A percentile compares a stretch with the other conserved stretches of the same genome.
These are phyloP conservation scores for Diaporthe velutina DNA, from an alignment of 2,329 filamentous ascomycete genomes.

Conservation along the genomic window DNA sequence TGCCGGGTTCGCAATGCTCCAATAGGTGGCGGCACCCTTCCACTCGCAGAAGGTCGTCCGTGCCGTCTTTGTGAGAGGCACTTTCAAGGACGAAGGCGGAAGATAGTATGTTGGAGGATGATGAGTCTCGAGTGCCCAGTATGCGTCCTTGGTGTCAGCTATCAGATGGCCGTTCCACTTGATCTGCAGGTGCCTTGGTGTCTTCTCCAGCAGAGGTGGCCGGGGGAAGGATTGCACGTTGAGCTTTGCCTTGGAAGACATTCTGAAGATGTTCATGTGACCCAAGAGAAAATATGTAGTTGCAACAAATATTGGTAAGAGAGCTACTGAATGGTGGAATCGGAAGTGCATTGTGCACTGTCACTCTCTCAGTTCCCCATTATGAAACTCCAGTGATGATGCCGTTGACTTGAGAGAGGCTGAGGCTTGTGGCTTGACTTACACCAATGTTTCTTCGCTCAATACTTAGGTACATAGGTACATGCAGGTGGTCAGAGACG, in stretches of 20 bases:
- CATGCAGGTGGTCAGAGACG: background rate
- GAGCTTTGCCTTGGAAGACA: conserved; percentile 57
- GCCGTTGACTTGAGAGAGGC: conserved; percentile 28
- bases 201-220: conserved; percentile 68
- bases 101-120: conserved; percentile 76
- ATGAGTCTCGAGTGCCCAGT: conserved; percentile 73
- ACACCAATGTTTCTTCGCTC: background rate
- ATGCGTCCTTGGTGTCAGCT: conserved; percentile 70
- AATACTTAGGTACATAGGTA: background rate
- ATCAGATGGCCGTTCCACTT: conserved; percentile 67
- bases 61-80: conserved; percentile 60
- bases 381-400: conserved; percentile 27
- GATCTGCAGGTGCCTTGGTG: conserved; percentile 66
- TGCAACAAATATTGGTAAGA: background rate
- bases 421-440: conserved; percentile 21
- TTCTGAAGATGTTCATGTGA: conserved; percentile 43
- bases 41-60: conserved; percentile 68
- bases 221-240: conserved; percentile 71
- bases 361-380: background rate
- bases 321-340: background rate
- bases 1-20: conserved; percentile 58
- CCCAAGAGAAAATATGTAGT: background rate
- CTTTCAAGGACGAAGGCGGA: conserved; percentile 61
- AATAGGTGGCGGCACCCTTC: conserved; percentile 73
- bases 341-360: background rate